Evolutionary conservation across 768 basidiomycete genomes (phyloP).

Genomic region (Phlebiopsis flavidoalba): DNA sequence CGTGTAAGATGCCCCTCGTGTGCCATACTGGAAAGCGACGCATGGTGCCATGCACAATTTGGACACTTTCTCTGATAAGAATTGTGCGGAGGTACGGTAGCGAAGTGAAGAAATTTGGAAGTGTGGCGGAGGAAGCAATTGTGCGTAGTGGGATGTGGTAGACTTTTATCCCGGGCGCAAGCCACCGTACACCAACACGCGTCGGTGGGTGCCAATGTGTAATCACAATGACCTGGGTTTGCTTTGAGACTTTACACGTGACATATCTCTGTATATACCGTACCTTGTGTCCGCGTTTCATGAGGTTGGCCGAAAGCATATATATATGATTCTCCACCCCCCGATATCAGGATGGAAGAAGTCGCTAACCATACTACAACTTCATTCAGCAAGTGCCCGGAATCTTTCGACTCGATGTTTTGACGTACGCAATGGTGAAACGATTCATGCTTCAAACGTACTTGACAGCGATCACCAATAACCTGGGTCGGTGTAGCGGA

Average conservation of each 20-base stretch:
- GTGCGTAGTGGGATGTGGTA: conserved; percentile 91
- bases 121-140: conserved; percentile 86
- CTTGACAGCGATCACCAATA: not conserved
- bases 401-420: not conserved
- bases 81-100: conserved; percentile 91
- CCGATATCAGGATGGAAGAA: conserved; percentile 95
- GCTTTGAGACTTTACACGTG: not conserved
- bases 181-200: conserved; percentile 86
- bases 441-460: not conserved
- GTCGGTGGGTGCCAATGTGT: conserved; percentile 88
- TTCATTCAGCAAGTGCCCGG: not conserved
- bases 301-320: conserved; percentile 81
- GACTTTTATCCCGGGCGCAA: conserved; percentile 82
- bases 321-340: conserved; percentile 98
- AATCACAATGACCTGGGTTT: conserved; percentile 81
- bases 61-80: conserved; percentile 78
- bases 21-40: conserved; percentile 81
- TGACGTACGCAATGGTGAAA: conserved; percentile 4
- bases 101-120: conserved; percentile 92
- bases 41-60: conserved; percentile 90
- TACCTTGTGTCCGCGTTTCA: conserved; percentile 82
- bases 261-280: conserved; percentile 13
- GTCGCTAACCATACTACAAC: conserved; percentile 86
- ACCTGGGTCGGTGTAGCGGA: not conserved
- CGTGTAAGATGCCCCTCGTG: conserved; percentile 91